Percentiles rank a stretch among this genome's conserved stretches.
These are phyloP conservation scores for Leucogyrophana mollusca DNA, from an alignment of 768 basidiomycete species.

Conservation along the genomic window DNA sequence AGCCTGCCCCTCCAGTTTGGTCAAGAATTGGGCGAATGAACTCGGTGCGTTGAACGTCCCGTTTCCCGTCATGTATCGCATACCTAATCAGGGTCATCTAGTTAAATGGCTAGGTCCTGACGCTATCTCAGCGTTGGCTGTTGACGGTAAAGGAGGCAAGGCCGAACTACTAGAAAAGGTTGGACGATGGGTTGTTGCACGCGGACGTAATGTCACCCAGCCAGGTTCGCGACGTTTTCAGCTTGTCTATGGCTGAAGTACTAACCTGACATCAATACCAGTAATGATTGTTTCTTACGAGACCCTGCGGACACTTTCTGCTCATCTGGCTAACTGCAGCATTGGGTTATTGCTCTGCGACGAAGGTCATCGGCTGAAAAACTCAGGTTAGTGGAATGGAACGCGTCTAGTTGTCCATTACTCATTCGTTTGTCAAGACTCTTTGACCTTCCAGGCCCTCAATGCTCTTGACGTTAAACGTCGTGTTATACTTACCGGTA, in stretches of 20 bases:
- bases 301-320: constrained; percentile 79
- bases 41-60: constrained; percentile 64
- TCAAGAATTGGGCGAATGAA: constrained; percentile 99
- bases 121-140: constrained; percentile 75
- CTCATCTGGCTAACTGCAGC: constrained; percentile 71
- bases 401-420: constrained; percentile 1
- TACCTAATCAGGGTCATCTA: no score
- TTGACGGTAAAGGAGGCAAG: constrained; percentile 92
- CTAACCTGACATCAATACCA: constrained; percentile 25
- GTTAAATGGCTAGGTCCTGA: constrained; percentile 96
- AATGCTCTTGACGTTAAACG: constrained; percentile 82
- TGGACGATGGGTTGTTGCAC: constrained; percentile 84
- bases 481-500: constrained; percentile 91
- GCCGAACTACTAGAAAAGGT: constrained; percentile 77
- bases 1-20: constrained; percentile 93
- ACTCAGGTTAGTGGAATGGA: constrained; percentile 61
- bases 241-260: background rate
- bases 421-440: constrained; percentile 49
- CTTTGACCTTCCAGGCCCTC: constrained; percentile 82
- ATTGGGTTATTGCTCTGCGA: constrained; percentile 95
- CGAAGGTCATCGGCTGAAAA: constrained; percentile 96
- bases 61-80: no score
- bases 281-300: constrained; percentile 99
- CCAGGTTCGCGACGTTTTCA: constrained; percentile 57
- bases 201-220: constrained; percentile 86